Percentiles rank a stretch among this genome's conserved stretches.
Conservation (phyloP, 106 monocot species). For the Iris macrosiphon region DNA sequence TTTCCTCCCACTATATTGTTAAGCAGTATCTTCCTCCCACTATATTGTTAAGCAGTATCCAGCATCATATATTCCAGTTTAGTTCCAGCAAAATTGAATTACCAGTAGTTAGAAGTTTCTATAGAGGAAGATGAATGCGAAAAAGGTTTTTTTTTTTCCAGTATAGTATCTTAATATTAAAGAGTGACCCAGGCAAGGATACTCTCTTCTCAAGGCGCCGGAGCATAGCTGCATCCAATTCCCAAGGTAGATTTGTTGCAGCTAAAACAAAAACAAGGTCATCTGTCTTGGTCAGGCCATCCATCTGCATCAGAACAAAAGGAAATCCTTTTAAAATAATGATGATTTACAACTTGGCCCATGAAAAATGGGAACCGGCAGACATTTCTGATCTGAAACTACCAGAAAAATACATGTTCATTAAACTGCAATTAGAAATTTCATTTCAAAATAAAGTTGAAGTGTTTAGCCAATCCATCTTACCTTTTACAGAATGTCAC, state of each 20-base stretch:
- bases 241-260: slow-evolving; percentile 90
- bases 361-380: too few species aligned
- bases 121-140: too few species aligned
- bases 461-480: too few species aligned
- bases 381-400: too few species aligned
- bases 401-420: too few species aligned
- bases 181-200: slow-evolving; percentile 11
- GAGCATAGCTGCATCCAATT: slow-evolving; percentile 82
- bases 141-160: not conserved
- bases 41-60: not conserved
- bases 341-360: too few species aligned
- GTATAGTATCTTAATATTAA: not conserved
- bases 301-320: slow-evolving; percentile 64
- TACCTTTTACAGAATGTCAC: too few species aligned
- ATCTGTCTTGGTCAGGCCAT: slow-evolving; percentile 61
- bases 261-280: slow-evolving; percentile 81
- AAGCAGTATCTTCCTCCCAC: too few species aligned
- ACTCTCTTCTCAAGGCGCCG: slow-evolving; percentile 79
- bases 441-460: too few species aligned
- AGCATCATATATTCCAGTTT: not conserved
- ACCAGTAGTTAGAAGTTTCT: too few species aligned
- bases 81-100: not conserved
- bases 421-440: too few species aligned
- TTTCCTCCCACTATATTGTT: not conserved
- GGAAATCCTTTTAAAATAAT: too few species aligned